Conservation (phyloP, 139 green algal species). For the Yamagishiella unicocca region DNA sequence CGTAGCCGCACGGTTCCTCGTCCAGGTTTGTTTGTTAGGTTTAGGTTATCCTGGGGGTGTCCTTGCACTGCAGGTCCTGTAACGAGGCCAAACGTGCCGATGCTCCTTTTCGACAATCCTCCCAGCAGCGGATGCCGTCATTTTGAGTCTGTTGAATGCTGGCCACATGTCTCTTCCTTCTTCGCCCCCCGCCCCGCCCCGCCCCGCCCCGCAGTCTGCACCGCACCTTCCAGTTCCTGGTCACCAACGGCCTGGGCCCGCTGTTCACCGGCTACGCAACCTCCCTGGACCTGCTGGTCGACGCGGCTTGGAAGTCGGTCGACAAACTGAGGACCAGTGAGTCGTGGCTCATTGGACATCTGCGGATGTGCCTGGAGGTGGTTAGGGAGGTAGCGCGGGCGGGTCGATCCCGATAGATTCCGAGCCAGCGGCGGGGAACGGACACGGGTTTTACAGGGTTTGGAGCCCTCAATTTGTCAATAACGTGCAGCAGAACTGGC, state of each 20-base stretch:
- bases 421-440: too few relatives aligned
- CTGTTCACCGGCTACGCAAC: neutral
- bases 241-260: constrained; percentile 25
- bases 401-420: too few relatives aligned
- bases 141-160: too few relatives aligned
- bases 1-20: too few relatives aligned
- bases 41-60: neutral
- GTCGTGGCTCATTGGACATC: neutral
- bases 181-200: neutral
- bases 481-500: too few relatives aligned
- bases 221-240: constrained; percentile 17
- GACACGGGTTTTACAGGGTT: neutral
- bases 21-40: too few relatives aligned
- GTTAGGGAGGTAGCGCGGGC: neutral
- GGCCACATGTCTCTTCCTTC: neutral
- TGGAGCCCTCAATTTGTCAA: neutral
- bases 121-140: too few relatives aligned
- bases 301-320: neutral
- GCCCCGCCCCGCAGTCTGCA: neutral
- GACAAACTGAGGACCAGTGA: neutral
- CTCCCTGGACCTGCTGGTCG: constrained; percentile 21
- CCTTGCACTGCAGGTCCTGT: neutral
- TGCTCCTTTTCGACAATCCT: neutral
- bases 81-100: neutral
- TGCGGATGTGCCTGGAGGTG: neutral